These are phyloP conservation scores for Chaetoceros muelleri DNA, from an alignment of 108 stramenopile species.

Conservation along the genomic window DNA sequence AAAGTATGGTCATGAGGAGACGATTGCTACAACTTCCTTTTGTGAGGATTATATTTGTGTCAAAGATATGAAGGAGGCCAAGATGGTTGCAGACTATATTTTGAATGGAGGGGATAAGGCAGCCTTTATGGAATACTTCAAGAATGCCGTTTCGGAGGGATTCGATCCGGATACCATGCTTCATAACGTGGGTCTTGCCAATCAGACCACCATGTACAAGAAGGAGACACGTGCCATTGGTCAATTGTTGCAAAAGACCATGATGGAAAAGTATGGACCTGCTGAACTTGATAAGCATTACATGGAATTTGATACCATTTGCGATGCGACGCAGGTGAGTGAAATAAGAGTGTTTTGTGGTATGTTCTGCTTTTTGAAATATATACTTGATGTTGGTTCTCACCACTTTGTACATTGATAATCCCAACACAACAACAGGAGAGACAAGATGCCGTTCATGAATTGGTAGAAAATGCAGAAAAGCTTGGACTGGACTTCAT, in stretches of 20 bases:
- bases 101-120: constrained; percentile 87
- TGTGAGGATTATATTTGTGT: constrained; percentile 92
- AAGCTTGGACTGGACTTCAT: constrained; percentile 82
- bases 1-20: constrained; percentile 94
- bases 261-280: constrained; percentile 86
- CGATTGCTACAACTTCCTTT: constrained; percentile 86
- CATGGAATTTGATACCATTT: constrained; percentile 95
- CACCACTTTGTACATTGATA: neutral
- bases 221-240: constrained; percentile 94
- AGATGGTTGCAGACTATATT: constrained; percentile 91
- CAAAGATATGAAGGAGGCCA: constrained; percentile 91
- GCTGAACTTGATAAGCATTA: constrained; percentile 69
- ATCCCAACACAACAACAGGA: constrained; percentile 26
- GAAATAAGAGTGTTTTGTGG: constrained; percentile 18
- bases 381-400: neutral
- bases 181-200: constrained; percentile 87
- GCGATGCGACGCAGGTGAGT: constrained; percentile 92
- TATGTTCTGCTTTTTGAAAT: neutral
- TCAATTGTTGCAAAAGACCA: constrained; percentile 82
- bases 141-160: constrained; percentile 81
- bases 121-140: constrained; percentile 79
- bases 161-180: constrained; percentile 95
- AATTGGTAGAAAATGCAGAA: constrained; percentile 69
- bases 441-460: constrained; percentile 91
- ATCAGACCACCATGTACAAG: constrained; percentile 99